These are phyloP conservation scores for Cystoisospora suis DNA, from an alignment of 169 alveolate genomes.

Conservation along the genomic window DNA sequence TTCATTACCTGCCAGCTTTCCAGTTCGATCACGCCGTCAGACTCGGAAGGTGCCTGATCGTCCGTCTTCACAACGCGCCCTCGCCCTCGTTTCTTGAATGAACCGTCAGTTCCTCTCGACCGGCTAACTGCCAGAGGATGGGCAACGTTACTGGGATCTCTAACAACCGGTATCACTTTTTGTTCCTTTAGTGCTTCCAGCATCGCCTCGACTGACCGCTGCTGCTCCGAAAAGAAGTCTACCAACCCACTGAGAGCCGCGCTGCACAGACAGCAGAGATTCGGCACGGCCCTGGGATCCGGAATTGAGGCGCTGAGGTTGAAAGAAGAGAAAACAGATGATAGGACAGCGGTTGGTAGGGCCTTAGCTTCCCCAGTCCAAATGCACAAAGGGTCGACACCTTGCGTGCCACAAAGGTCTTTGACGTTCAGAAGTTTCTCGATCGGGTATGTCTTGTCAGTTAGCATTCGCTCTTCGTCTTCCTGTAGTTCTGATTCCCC, in stretches of 20 bases:
- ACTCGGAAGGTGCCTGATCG: too few relatives aligned
- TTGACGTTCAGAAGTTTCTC: not conserved
- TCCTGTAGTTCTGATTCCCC: too few relatives aligned
- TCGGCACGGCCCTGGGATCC: slow-evolving; percentile 55
- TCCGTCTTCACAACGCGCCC: too few relatives aligned
- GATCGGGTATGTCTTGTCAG: not conserved
- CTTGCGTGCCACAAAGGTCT: slow-evolving; percentile 12
- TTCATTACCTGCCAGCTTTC: too few relatives aligned
- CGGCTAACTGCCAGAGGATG: too few relatives aligned
- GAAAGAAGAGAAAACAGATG: slow-evolving; percentile 29
- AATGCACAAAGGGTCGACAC: slow-evolving; percentile 52
- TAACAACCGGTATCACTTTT: not conserved
- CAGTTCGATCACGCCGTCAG: too few relatives aligned
- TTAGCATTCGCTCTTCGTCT: slow-evolving; percentile 4
- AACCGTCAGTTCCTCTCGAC: too few relatives aligned
- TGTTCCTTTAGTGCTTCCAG: slow-evolving; percentile 49
- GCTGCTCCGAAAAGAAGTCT: slow-evolving; percentile 49
- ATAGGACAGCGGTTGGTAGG: slow-evolving; percentile 4
- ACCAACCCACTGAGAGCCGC: slow-evolving; percentile 60
- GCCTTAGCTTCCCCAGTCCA: slow-evolving; percentile 64
- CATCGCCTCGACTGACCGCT: slow-evolving; percentile 31
- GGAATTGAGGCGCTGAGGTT: slow-evolving; percentile 50
- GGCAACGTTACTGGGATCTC: too few relatives aligned
- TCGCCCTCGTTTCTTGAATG: too few relatives aligned
- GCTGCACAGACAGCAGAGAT: slow-evolving; percentile 56